Evolutionary conservation across 495 filamentous ascomycete genomes (phyloP), one percentile per base, ranked within the genome.

Genomic region (Lichenothelia convexa): DNA sequence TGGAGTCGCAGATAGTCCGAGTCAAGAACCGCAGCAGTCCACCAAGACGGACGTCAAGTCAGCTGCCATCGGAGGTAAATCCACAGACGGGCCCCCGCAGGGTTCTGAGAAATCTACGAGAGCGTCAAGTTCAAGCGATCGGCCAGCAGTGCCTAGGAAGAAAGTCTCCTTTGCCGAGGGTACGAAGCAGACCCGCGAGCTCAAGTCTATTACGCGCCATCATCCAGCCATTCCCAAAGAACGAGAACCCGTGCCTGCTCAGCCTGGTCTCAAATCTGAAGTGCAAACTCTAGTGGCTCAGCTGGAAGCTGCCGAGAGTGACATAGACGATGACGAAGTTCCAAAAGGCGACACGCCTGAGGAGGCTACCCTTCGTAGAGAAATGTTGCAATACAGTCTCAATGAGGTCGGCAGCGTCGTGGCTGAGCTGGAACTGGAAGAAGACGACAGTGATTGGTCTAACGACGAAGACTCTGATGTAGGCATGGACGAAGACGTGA

Each of bases 331-430:
- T 26, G 56, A 57, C 27, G 39, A 56, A 9, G 45, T 46, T n/a
- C 63, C 64, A 29, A 39, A 71, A 0, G 63, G 80, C 36, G 91
- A 97, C 46, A 70, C 80, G 0, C 54, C 63, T 3, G 85, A 92
- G 43, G 86, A 92, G 49, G 75, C 80, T 7, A 61, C 62, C n/a
- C 55, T 92, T 2, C 79, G 91, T 8, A 71, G 76, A 36, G 73
- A 94, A 45, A 95, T 97, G 89, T 57, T 94, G n/a, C 63, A 79
- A 41, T 95, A 94, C 47, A 75, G 75, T 32, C 70, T 89, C 53
- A 55, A 72, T 30, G 85, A 93, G 45, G 73, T 97, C 36, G 81
- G 81, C 1, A 69, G 80, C 18, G 78, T 97, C 2, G 87, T 97
- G 5, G 87, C 87, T n/a, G 84, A 94, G 58, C 63, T 97, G 21